These are phyloP conservation scores for Chimonanthus praecox DNA, from an alignment of 164 flowering plant genomes.

Conservation along the genomic window DNA sequence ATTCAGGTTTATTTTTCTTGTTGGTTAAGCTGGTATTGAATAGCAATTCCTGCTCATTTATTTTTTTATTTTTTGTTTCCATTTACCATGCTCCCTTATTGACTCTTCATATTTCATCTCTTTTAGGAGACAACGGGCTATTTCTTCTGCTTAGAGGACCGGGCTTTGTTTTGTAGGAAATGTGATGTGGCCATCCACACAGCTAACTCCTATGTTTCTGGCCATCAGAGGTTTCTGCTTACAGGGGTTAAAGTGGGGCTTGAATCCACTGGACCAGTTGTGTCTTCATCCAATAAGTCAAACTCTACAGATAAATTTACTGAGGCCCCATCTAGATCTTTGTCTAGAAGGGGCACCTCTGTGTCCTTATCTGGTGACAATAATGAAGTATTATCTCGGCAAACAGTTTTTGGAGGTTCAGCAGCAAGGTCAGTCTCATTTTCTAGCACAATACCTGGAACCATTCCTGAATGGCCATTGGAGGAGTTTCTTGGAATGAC, in stretches of 20 bases:
- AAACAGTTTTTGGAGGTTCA: slow-evolving; percentile 27
- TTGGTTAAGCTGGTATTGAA: not conserved
- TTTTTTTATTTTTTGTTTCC: not conserved
- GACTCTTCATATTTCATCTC: not conserved
- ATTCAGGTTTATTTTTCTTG: not conserved
- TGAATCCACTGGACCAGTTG: slow-evolving; percentile 44
- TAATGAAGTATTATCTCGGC: slow-evolving; percentile 21
- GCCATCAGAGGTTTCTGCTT: slow-evolving; percentile 81
- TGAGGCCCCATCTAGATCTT: not conserved
- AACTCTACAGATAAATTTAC: not conserved
- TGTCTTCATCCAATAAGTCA: slow-evolving; percentile 23
- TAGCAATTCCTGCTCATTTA: not conserved
- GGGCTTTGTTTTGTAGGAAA: slow-evolving; percentile 86
- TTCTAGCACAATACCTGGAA: slow-evolving; percentile 41
- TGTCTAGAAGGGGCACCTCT: slow-evolving; percentile 17
- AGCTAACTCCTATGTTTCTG: slow-evolving; percentile 56
- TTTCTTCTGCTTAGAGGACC: slow-evolving; percentile 90
- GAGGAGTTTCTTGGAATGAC: slow-evolving; percentile 63
- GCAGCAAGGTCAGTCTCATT: slow-evolving; percentile 24
- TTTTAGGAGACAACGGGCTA: slow-evolving; percentile 72
- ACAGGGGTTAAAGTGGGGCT: slow-evolving; percentile 91
- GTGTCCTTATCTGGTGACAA: slow-evolving; percentile 21
- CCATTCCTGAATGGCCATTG: slow-evolving; percentile 55
- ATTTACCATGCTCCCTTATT: not conserved
- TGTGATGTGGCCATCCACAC: slow-evolving; percentile 88